These are phyloP conservation scores for Lumnitzera littorea DNA, from an alignment of 345 rosid genomes.

Conservation along the genomic window DNA sequence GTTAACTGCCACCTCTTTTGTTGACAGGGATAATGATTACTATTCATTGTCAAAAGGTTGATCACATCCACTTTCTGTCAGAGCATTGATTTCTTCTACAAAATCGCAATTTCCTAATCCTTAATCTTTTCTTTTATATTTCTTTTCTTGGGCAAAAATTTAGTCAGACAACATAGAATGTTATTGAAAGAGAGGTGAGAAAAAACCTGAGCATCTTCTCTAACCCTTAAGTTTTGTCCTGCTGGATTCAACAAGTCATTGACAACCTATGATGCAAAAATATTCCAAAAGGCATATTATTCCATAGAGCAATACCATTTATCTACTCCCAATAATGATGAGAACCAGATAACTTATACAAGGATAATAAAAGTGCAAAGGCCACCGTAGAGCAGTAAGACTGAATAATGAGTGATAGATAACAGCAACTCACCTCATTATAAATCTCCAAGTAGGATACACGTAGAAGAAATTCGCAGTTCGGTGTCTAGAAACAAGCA, in stretches of 20 bases:
- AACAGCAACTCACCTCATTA: constrained; percentile 69
- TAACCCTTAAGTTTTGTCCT: constrained; percentile 90
- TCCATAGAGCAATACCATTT: constrained; percentile 3
- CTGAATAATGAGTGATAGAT: background rate
- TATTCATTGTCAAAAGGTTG: no score
- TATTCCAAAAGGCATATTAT: constrained; percentile 13
- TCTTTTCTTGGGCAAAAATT: no score
- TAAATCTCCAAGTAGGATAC: constrained; percentile 96
- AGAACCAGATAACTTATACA: constrained; percentile 7
- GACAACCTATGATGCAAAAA: constrained; percentile 60
- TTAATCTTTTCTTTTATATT: no score
- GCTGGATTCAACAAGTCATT: constrained; percentile 96
- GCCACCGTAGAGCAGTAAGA: constrained; percentile 2
- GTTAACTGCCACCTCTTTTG: no score
- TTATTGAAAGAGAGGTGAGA: background rate
- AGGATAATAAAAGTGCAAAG: constrained; percentile 1
- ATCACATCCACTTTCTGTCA: no score
- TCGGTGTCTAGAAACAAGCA: constrained; percentile 61
- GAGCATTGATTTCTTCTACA: no score
- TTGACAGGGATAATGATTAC: no score
- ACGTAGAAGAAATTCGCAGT: constrained; percentile 90
- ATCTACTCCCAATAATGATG: background rate
- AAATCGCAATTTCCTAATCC: no score
- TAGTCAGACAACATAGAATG: no score
- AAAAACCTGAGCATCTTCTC: constrained; percentile 96